Base-by-base conservation (phyloP, 2,329 filamentous ascomycete genomes). In the Exophiala dermatitidis region DNA sequence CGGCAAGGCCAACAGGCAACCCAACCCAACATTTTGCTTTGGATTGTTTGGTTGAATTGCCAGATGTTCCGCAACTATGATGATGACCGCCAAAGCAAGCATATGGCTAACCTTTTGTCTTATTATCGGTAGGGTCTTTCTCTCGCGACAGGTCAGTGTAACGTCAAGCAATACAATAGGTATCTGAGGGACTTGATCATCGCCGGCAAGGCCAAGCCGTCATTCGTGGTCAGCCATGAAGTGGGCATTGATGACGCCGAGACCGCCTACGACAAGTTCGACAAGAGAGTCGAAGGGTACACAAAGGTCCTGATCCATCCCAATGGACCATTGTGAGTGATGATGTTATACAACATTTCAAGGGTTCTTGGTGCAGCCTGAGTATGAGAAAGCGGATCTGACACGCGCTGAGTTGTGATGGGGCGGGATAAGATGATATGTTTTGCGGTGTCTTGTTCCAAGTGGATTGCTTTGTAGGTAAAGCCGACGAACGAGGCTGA, bases 231-330 rank as follows among this genome's bases (percentile, higher is more conserved):
- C 4, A 81, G 77, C 1, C 81, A 85, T 58, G 80, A 84, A 62
- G 79, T 85, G 53, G 72, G 71, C 6, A 77, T 86, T 26, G 81
- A 84, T 2, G 80, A 83, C 26, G 81, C 80, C 0, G 76, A 77
- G 9, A 66, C 69, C 4, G 81, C 81, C 0, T 85, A 85, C 60
- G 75, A 81, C 44, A 85, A 84, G 65, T 85, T 85, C 62, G 81
- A 85, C 63, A 78, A 80, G 67, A 71, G 81, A 46, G 75, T 83
- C 33, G 82, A 85, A 42, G 82, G 83, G 1, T 85, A 83, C 58
- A 84, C 81, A 8, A 85, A 86, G 69, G 82, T 85, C 8, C 68
- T 84, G 54, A 82, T 85, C 53, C 82, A 84, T 63, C 82, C 82
- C 0, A 85, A 85, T 57, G 81, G 81, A 3, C 57, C 57, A n/a